These are phyloP conservation scores for Sanghuangporus sanghuang DNA, from an alignment of 1,284 basidiomycete genomes.

Conservation along the genomic window DNA sequence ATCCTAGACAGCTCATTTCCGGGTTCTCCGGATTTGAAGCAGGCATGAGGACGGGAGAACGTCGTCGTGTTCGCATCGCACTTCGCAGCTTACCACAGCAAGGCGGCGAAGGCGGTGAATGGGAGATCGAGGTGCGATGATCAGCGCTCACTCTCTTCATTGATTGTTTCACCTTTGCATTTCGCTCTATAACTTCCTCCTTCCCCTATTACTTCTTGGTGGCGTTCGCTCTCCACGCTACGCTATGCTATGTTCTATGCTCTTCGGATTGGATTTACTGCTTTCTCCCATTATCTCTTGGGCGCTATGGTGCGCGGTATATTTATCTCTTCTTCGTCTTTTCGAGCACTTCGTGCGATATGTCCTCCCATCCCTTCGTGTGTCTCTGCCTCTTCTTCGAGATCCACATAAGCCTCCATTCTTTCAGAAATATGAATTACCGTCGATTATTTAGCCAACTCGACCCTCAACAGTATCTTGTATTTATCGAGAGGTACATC, in stretches of 20 bases:
- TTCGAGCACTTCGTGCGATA: not conserved
- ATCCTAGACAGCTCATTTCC: conserved; percentile 29
- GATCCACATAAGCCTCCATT: too few relatives aligned
- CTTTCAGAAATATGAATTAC: too few relatives aligned
- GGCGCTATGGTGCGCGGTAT: not conserved
- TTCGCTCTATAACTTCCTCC: not conserved
- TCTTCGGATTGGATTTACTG: not conserved
- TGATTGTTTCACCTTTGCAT: not conserved
- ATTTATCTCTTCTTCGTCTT: not conserved
- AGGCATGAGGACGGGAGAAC: conserved; percentile 32
- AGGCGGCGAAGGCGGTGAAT: conserved; percentile 62
- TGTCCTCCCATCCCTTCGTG: not conserved
- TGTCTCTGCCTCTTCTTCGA: not conserved
- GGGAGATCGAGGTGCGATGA: conserved; percentile 55
- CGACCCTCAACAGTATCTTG: too few relatives aligned
- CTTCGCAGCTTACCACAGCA: conserved; percentile 55
- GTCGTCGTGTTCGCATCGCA: conserved; percentile 46
- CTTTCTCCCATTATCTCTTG: not conserved
- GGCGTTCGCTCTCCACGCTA: not conserved
- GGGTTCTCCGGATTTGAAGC: conserved; percentile 23
- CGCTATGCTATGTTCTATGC: not conserved
- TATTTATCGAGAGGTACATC: too few relatives aligned
- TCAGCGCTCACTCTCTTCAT: too few relatives aligned
- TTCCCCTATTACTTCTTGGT: not conserved
- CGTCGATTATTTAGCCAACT: too few relatives aligned